Conservation (phyloP, 495 filamentous ascomycete genomes). For the Penicillium psychrofluorescens region DNA sequence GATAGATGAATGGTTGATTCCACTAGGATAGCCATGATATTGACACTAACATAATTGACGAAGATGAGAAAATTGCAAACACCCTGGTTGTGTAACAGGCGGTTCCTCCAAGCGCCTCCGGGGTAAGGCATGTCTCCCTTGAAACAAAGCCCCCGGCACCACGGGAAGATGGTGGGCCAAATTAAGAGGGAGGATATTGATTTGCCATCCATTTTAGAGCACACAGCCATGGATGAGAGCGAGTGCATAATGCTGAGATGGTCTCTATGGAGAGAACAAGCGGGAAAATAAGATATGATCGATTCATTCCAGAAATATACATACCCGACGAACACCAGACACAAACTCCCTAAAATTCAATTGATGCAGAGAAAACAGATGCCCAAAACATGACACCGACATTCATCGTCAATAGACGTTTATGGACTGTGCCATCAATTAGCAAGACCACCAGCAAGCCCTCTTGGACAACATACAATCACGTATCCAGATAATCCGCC, state of each 20-base stretch:
- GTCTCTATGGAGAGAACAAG: background rate
- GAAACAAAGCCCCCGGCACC: background rate
- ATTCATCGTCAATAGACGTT: background rate
- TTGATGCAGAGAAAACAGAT: background rate
- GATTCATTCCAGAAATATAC: background rate
- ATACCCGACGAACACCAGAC: background rate
- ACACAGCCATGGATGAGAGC: background rate
- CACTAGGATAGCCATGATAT: background rate
- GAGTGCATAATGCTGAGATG: background rate
- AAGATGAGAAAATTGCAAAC: too few species aligned
- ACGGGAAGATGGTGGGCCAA: background rate
- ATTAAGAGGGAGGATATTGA: background rate
- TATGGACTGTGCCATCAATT: too few species aligned
- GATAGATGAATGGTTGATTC: background rate
- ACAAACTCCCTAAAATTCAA: constrained; percentile 6
- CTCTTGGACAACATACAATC: constrained; percentile 11
- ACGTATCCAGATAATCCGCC: constrained; percentile 63
- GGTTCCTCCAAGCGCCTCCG: too few species aligned
- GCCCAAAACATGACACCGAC: constrained; percentile 10
- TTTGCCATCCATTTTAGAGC: background rate
- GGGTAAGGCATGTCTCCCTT: background rate
- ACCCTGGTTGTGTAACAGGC: too few species aligned
- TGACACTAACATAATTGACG: too few species aligned
- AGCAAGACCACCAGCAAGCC: too few species aligned
- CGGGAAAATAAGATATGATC: background rate